Evolutionary conservation across 164 flowering plant genomes (phyloP), one percentile per base, ranked within the genome.

Genomic region (Chimonanthus praecox): DNA sequence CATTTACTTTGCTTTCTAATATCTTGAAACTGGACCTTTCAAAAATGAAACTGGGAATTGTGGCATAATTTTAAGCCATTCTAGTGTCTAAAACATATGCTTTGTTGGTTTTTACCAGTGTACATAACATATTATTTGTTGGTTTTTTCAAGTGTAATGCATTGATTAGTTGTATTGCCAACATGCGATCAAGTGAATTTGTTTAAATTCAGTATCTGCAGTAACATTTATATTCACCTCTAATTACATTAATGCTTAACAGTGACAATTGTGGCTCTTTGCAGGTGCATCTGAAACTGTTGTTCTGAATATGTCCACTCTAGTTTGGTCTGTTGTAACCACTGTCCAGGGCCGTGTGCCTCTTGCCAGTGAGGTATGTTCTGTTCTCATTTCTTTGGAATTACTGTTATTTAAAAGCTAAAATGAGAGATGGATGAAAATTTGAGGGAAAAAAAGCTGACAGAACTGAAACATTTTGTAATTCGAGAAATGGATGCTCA

Each of bases 261-360:
- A 54, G 16, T 61, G 73, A 15, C 13, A 7, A 61, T 50, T 43
- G 15, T 65, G 15, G 58, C 46, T 76, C 11, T 73, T 68, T 60
- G 76, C 92, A 95, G 99, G 99, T 49, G 97, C 76, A 51, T 90
- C 98, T 1, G 97, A 92, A 79, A 93, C 97, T 77, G 85, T 88
- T 76, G 94, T 89, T 71, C 90, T 95, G 20, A 95, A 93, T 84
- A 95, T 93, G 98, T 89, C 97, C 47, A 93, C 98, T 6, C 88
- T 92, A 76, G 88, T 80, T 43, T 95, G 99, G 99, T 95, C 98
- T 18, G 89, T 90, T 67, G 92, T 94, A 66, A 92, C 97, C 63
- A 81, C 88, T 67, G 94, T 90, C 71, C 82, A 92, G 84, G 97
- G 99, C 20, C 97, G 98, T 73, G 92, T 89, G 66, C 94, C 99